phyloP scores from a whole-genome alignment of 805 yeast genomes.

The Suhomyces pyralidae region DNA sequence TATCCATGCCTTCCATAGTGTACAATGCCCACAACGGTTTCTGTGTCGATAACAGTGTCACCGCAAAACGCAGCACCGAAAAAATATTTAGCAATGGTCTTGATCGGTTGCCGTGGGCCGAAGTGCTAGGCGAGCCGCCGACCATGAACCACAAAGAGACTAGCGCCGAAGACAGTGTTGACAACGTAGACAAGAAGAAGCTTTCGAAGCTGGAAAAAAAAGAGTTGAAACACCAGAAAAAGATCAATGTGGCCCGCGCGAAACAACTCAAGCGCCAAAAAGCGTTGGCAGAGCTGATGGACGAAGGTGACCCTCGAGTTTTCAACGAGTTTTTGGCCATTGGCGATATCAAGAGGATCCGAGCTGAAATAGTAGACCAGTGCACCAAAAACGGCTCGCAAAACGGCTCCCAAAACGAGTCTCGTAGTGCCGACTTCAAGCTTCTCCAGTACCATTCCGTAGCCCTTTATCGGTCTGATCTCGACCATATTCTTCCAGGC shows the following conservation, averaged over 20 bases:
- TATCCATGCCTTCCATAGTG: conserved; percentile 3
- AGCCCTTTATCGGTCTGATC: conserved; percentile 56
- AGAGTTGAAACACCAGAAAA: conserved; percentile 10
- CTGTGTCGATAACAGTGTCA: conserved; percentile 7
- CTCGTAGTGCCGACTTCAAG: conserved; percentile 18
- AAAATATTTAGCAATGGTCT: conserved; percentile 8
- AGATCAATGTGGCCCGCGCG: conserved; percentile 18
- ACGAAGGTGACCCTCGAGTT: neutral
- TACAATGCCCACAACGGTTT: conserved; percentile 17
- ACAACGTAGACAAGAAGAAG: neutral
- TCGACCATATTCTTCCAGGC: conserved; percentile 54
- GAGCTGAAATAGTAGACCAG: neutral
- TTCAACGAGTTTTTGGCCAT: conserved; percentile 13
- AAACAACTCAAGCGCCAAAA: conserved; percentile 15
- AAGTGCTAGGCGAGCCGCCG: neutral
- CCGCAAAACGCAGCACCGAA: neutral
- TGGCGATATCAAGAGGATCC: conserved; percentile 17
- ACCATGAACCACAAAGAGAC: neutral
- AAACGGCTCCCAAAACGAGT: conserved; percentile 15
- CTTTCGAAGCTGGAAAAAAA: conserved; percentile 9
- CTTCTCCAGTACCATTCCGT: conserved; percentile 54
- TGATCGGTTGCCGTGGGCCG: conserved; percentile 11
- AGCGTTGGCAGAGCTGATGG: neutral
- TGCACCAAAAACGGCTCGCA: neutral
- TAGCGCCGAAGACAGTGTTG: neutral